Percentiles rank a stretch among this genome's conserved stretches.
Conservation (phyloP, 768 basidiomycete species). For the Suillus americanus region DNA sequence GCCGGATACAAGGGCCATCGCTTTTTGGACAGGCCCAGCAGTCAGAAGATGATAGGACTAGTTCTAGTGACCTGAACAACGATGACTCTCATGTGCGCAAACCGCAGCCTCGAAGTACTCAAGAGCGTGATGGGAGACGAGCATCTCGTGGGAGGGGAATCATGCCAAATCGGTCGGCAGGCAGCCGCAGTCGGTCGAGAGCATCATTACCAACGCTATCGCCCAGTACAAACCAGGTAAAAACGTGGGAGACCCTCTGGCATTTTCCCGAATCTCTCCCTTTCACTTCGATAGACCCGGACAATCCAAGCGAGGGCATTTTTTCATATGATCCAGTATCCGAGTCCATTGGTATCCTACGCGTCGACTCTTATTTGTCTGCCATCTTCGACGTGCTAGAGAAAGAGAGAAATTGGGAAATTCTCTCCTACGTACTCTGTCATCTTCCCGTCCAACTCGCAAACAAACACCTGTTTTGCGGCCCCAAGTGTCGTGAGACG, state of each 20-base stretch:
- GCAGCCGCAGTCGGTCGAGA: conserved; percentile 65
- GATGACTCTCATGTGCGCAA: conserved; percentile 37
- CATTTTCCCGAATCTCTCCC: conserved; percentile 62
- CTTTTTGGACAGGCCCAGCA: conserved; percentile 3
- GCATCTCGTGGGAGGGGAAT: conserved; percentile 52
- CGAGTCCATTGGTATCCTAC: conserved; percentile 51
- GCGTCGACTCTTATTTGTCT: conserved; percentile 71
- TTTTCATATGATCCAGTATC: conserved; percentile 60
- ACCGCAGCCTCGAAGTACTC: conserved; percentile 47
- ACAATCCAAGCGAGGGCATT: conserved; percentile 67
- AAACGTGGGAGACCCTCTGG: conserved; percentile 56
- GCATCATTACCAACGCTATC: conserved; percentile 36
- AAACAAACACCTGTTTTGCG: conserved; percentile 97
- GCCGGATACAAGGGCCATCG: conserved; percentile 39
- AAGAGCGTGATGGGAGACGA: conserved; percentile 52
- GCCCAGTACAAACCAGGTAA: conserved; percentile 21
- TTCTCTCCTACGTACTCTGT: conserved; percentile 88
- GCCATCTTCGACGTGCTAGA: conserved; percentile 66
- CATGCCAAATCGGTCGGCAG: conserved; percentile 42
- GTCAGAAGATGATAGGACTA: conserved; percentile 26
- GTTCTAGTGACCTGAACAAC: conserved; percentile 20
- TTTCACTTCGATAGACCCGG: conserved; percentile 52
- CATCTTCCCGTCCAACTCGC: conserved; percentile 88
- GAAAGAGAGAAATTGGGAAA: conserved; percentile 85
- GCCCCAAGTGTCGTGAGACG: conserved; percentile 68